A percentile compares a stretch with the other conserved stretches of the same genome.
Conservation (phyloP, 1,284 basidiomycete species). For the Amylostereum areolatum region DNA sequence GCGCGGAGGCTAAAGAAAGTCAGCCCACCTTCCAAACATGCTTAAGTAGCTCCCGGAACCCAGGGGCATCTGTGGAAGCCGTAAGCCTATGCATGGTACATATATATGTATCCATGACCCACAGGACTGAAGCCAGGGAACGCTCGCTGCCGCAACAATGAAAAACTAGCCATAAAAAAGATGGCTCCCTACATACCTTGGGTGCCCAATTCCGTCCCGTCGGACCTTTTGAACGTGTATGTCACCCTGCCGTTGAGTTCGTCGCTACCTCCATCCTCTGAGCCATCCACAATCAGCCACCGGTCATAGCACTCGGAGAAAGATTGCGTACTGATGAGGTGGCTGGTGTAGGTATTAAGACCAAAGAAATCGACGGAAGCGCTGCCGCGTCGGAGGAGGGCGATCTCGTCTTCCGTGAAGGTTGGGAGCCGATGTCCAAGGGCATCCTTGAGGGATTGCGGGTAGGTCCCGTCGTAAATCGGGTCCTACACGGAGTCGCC, state of each 20-base stretch:
- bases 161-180: too few relatives aligned
- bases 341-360: constrained; percentile 45
- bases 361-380: constrained; percentile 46
- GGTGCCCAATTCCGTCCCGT: constrained; percentile 38
- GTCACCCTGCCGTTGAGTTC: constrained; percentile 39
- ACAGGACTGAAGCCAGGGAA: too few relatives aligned
- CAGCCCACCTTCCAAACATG: constrained; percentile 29
- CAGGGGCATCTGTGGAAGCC: constrained; percentile 8
- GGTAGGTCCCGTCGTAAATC: constrained; percentile 46
- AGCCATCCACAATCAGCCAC: too few relatives aligned
- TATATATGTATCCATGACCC: too few relatives aligned
- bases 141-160: too few relatives aligned
- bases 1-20: background rate
- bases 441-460: constrained; percentile 33
- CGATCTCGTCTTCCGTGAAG: constrained; percentile 42
- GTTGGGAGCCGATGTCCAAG: constrained; percentile 42
- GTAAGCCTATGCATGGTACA: too few relatives aligned
- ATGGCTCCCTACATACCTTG: constrained; percentile 25
- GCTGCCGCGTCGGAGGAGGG: constrained; percentile 38
- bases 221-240: constrained; percentile 32
- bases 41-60: constrained; percentile 27
- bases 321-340: constrained; percentile 35
- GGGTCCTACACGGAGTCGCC: constrained; percentile 41
- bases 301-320: background rate
- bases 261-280: constrained; percentile 31